Base-by-base conservation (phyloP, 2,329 filamentous ascomycete species). In the Phaeosphaeriaceae sp. region DNA sequence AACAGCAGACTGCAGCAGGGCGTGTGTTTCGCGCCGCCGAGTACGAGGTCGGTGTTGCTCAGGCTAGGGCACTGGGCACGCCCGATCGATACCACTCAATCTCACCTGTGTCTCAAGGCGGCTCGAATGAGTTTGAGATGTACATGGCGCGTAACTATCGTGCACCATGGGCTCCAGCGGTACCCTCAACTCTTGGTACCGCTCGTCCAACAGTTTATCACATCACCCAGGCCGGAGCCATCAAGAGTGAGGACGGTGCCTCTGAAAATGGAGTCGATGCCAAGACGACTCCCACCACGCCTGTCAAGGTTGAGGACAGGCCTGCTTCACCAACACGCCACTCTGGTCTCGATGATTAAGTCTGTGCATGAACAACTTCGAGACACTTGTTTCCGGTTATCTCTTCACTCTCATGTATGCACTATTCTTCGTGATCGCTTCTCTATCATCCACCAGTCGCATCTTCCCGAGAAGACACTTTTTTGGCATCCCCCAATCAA, bases 1-100 rank as follows among this genome's bases (percentile, higher is more conserved):
- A 99, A 82, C 89, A 94, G 58, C 89, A 97, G 71, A 97, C 93
- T 34, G 92, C 94, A 26, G 92, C 96, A 72, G 90, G 92, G 49
- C 92, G 94, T 53, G 91, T 96, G 68, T 97, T 96, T 77, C 90
- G 94, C 51, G 94, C 93, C 50, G 94, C 94, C 49, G 94, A 97
- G 78, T 97, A 97, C 77, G 78, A 78, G 50, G 70, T 73, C 47
- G 73, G 73, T 52, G 73, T 75, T 51, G 67, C 68, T 42, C 71
- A 74, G 50, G 71, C 70, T 63, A 67, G 71, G 52, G 72, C 61
- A 18, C 56, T 66, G 52, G 59, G 55, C 37, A 63, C 61, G 42
- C 67, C 69, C 18, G 68, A 73, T 32, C 68, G 68, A 30, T 71
- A 70, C 53, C 54, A 70, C 33, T 66, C 58, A 39, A 63, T 70